These are phyloP conservation scores for Stephanodiscus minutulus DNA, from an alignment of 108 stramenopile genomes.

Conservation along the genomic window DNA sequence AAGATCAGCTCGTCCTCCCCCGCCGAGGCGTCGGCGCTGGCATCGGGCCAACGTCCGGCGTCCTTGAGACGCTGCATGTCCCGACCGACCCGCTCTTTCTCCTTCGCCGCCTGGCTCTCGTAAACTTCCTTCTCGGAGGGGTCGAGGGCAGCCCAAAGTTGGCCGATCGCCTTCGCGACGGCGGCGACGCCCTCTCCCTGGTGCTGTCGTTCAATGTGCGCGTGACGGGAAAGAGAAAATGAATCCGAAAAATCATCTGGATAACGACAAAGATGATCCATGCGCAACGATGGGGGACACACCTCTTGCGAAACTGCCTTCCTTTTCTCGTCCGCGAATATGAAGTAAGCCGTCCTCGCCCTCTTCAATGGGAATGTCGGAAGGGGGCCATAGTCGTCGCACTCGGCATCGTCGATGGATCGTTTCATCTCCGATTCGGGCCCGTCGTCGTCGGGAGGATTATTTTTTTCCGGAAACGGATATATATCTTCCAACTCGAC, in stretches of 20 bases:
- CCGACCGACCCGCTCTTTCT: constrained; percentile 59
- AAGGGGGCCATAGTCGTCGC: constrained; percentile 24
- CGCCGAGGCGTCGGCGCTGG: constrained; percentile 6
- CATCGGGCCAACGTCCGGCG: constrained; percentile 42
- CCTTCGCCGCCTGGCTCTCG: constrained; percentile 56
- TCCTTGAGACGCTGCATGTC: constrained; percentile 61
- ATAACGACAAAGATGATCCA: neutral
- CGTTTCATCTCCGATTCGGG: constrained; percentile 8
- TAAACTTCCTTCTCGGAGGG: constrained; percentile 62
- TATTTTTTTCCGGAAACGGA: neutral
- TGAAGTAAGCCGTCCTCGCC: constrained; percentile 83
- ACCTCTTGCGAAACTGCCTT: constrained; percentile 67
- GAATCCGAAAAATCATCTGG: neutral
- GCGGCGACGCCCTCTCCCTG: constrained; percentile 68
- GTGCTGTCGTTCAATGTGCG: constrained; percentile 32
- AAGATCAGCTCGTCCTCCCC: constrained; percentile 38
- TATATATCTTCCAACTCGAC: neutral
- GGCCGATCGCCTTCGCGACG: constrained; percentile 60
- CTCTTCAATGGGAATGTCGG: constrained; percentile 64
- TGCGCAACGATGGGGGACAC: constrained; percentile 17
- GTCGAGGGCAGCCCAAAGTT: constrained; percentile 57
- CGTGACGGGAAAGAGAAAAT: neutral
- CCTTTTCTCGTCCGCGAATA: constrained; percentile 80
- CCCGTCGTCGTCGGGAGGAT: neutral
- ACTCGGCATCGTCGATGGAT: neutral